Percentiles rank a stretch among this genome's conserved stretches.
These are phyloP conservation scores for Rhododendron kiyosumense DNA, from an alignment of 148 eudicot species.

Conservation along the genomic window DNA sequence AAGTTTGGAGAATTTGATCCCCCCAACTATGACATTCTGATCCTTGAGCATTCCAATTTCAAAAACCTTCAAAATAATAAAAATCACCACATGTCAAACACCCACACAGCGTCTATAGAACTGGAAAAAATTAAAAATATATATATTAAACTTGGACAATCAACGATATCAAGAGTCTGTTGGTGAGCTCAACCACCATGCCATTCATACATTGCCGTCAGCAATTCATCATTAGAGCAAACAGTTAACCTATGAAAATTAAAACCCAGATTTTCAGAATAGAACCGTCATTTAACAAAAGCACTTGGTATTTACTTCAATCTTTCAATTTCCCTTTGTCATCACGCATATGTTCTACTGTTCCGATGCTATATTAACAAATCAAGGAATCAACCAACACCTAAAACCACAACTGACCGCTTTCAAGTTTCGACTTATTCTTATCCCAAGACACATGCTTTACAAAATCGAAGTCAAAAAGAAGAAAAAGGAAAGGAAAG, in stretches of 20 bases:
- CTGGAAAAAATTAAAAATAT: neutral
- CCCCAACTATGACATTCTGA: neutral
- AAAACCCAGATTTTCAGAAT: neutral
- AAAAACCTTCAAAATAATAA: neutral
- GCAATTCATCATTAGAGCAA: neutral
- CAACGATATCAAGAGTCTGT: neutral
- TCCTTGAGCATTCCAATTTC: neutral
- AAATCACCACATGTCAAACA: neutral
- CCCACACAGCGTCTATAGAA: neutral
- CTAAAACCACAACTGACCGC: neutral
- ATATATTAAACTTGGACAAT: neutral
- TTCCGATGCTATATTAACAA: neutral
- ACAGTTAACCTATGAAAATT: neutral
- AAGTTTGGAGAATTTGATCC: neutral
- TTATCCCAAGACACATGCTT: neutral
- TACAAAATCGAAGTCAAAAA: neutral
- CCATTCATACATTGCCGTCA: neutral
- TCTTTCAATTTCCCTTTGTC: neutral
- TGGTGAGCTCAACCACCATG: neutral
- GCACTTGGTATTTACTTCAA: neutral
- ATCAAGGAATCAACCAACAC: neutral
- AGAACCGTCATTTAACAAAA: no score
- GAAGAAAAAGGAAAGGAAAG: no score
- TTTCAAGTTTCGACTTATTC: neutral
- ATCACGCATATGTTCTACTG: neutral